Evolutionary conservation across 106 monocot species (phyloP).

Genomic region (Platanthera guangdongensis): DNA sequence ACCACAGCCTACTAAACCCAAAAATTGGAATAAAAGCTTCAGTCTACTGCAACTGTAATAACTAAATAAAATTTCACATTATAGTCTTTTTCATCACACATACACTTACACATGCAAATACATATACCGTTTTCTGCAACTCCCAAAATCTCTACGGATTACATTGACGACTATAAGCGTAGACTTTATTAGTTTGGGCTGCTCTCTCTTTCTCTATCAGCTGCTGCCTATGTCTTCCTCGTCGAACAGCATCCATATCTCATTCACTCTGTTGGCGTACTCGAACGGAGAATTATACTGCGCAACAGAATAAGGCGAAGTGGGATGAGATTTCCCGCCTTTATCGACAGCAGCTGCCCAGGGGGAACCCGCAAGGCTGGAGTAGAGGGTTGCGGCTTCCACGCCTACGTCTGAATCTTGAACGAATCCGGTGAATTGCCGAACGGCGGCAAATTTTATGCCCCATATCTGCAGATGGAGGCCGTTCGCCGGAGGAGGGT

Average conservation of each 20-base stretch:
- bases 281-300: conserved; percentile 90
- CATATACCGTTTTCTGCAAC: too few species aligned
- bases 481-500: conserved; percentile 65
- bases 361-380: conserved; percentile 45
- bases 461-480: conserved; percentile 67
- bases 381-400: conserved; percentile 53
- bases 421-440: conserved; percentile 79
- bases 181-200: too few species aligned
- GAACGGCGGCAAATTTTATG: conserved; percentile 41
- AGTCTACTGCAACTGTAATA: too few species aligned
- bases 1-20: too few species aligned
- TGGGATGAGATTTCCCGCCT: conserved; percentile 25
- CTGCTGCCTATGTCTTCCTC: not conserved
- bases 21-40: too few species aligned
- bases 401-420: conserved; percentile 35
- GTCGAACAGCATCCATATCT: conserved; percentile 74
- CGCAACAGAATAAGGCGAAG: conserved; percentile 48
- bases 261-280: conserved; percentile 69
- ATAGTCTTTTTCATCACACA: too few species aligned
- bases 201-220: not conserved
- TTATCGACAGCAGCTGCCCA: conserved; percentile 53
- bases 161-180: too few species aligned
- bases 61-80: too few species aligned
- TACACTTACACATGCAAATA: too few species aligned
- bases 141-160: too few species aligned